A percentile compares a stretch with the other conserved stretches of the same genome.
Evolutionary conservation across 1,284 basidiomycete genomes (phyloP).

Genomic region (Rhizopogon parksii): DNA sequence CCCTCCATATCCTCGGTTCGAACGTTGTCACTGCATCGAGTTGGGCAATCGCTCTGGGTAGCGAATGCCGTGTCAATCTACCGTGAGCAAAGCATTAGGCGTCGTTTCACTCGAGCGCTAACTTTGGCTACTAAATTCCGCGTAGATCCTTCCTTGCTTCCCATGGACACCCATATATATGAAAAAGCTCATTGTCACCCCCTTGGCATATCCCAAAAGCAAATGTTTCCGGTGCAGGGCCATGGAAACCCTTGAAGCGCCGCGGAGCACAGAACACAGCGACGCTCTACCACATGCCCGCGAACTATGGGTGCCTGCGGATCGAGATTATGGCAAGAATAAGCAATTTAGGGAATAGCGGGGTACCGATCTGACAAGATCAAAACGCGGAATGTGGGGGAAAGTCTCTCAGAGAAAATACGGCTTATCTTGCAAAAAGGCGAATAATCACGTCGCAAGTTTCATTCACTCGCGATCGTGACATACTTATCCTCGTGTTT

Average conservation of each 20-base stretch:
- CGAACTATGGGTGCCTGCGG: conserved; percentile 3
- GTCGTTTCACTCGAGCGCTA: not conserved
- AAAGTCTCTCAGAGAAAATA: not conserved
- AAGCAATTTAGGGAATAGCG: conserved; percentile 2
- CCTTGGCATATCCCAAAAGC: not conserved
- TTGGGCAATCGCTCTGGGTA: not conserved
- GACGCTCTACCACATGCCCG: not conserved
- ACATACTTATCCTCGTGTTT: not conserved
- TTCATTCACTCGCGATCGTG: not conserved
- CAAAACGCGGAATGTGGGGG: conserved; percentile 1
- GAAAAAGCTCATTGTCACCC: not conserved
- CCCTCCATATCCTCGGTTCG: not conserved
- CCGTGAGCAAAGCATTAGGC: not conserved
- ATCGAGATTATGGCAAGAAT: conserved; percentile 2
- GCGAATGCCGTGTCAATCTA: not conserved
- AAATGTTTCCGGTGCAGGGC: not conserved
- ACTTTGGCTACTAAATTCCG: not conserved
- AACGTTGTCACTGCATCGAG: not conserved
- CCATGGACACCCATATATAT: not conserved
- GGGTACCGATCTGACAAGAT: conserved; percentile 3
- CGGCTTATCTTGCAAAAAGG: not conserved
- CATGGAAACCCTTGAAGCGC: conserved; percentile 2
- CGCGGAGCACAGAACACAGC: conserved; percentile 2
- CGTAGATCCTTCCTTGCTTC: not conserved
- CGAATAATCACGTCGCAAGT: not conserved